Conservation (phyloP, 306 rosid genomes). For the Abrus precatorius region DNA sequence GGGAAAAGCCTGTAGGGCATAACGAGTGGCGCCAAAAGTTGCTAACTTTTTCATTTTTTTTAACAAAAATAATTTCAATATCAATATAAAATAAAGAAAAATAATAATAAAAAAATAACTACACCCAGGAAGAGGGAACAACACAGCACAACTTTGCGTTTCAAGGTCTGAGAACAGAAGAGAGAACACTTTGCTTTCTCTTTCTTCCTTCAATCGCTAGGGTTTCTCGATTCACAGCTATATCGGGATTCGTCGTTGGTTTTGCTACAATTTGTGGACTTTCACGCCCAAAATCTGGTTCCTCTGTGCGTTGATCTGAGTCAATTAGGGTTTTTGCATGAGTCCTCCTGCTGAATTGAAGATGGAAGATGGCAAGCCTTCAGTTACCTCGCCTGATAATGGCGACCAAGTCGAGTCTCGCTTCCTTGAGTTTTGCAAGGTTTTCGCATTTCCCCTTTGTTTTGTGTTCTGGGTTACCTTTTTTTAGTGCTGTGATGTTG, state of each 20-base stretch:
- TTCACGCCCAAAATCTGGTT: not conserved
- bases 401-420: constrained; percentile 61
- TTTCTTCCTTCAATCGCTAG: not conserved
- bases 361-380: constrained; percentile 64
- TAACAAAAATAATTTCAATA: not conserved
- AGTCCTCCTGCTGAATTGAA: constrained; percentile 56
- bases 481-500: not conserved
- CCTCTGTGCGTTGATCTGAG: constrained; percentile 8
- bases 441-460: constrained; percentile 13
- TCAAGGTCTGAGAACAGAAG: not conserved
- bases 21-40: constrained; percentile 49
- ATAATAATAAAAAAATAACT: not conserved
- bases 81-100: not conserved
- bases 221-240: constrained; percentile 37
- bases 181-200: not conserved
- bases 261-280: not conserved
- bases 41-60: constrained; percentile 3
- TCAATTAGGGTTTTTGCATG: constrained; percentile 55
- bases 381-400: constrained; percentile 21
- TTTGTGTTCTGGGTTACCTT: not conserved
- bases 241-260: not conserved
- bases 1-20: constrained; percentile 47
- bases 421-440: constrained; percentile 79
- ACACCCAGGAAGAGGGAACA: constrained; percentile 2
- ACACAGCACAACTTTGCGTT: constrained; percentile 10